Percentiles rank a stretch among this genome's conserved stretches.
Evolutionary conservation across 2,329 filamentous ascomycete genomes (phyloP).

Genomic region (Bisporella sp.): DNA sequence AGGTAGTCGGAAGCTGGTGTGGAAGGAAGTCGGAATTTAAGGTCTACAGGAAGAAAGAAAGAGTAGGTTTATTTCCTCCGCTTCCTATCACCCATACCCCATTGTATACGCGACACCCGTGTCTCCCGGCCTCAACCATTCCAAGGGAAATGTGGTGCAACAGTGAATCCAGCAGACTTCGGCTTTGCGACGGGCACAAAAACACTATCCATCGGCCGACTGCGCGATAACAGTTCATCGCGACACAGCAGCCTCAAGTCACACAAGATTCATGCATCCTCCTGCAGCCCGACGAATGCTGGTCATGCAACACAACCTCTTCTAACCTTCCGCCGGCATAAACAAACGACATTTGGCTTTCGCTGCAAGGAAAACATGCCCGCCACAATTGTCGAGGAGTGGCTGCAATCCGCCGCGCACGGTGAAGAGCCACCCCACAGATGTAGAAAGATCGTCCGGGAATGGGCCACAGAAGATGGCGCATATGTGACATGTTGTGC

Average conservation of each 20-base stretch:
- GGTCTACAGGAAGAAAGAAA: slow-evolving; percentile 1
- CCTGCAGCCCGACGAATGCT: slow-evolving; percentile 26
- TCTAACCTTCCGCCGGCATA: slow-evolving; percentile 10
- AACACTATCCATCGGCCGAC: no score
- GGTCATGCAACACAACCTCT: slow-evolving; percentile 23
- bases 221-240: no score
- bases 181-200: no score
- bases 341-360: neutral
- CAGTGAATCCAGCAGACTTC: no score
- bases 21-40: slow-evolving; percentile 18
- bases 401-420: slow-evolving; percentile 20
- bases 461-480: slow-evolving; percentile 25
- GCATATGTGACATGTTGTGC: slow-evolving; percentile 29
- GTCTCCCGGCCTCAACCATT: no score
- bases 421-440: slow-evolving; percentile 26
- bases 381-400: slow-evolving; percentile 26
- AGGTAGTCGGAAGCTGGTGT: slow-evolving; percentile 24
- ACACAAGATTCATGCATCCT: slow-evolving; percentile 25
- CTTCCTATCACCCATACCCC: no score
- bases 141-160: no score
- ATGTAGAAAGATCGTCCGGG: slow-evolving; percentile 26
- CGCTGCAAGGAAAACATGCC: slow-evolving; percentile 21
- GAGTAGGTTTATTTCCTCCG: neutral
- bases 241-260: slow-evolving; percentile 7
- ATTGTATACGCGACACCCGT: no score